Conservation (phyloP, 192 early-diverging fungal species). For the Gigaspora rosea region DNA sequence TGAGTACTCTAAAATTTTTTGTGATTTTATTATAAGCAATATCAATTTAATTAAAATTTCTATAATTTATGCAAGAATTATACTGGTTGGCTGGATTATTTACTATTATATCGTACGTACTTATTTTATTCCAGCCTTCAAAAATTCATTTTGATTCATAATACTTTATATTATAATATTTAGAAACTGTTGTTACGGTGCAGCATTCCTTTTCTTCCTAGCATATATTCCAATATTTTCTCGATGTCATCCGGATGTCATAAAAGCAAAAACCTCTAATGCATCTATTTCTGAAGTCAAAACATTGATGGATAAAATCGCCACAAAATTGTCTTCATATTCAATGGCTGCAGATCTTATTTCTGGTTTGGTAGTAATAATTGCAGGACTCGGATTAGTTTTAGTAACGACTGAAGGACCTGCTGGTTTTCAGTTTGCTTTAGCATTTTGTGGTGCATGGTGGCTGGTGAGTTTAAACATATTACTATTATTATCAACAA, state of each 20-base stretch:
- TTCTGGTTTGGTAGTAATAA: conserved; percentile 26
- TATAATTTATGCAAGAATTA: neutral
- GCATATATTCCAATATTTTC: conserved; percentile 46
- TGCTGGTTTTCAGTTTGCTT: conserved; percentile 40
- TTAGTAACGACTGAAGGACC: conserved; percentile 16
- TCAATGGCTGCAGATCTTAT: conserved; percentile 10
- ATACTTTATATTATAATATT: conserved; percentile 32
- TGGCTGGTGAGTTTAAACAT: conserved; percentile 41
- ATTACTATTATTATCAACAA: neutral
- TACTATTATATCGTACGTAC: neutral
- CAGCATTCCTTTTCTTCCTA: conserved; percentile 47
- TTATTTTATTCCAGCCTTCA: too few relatives aligned
- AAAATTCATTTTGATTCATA: too few relatives aligned
- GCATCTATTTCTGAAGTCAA: neutral
- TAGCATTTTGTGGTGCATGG: conserved; percentile 49
- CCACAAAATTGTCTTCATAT: conserved; percentile 42
- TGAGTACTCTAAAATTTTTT: conserved; percentile 22
- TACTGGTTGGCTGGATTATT: conserved; percentile 20
- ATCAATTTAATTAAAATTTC: neutral
- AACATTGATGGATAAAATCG: conserved; percentile 33
- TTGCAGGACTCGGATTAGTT: conserved; percentile 35
- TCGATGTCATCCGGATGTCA: conserved; percentile 40
- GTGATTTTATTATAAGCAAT: neutral
- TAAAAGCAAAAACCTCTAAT: conserved; percentile 19
- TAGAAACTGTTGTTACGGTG: conserved; percentile 49